These are phyloP conservation scores for Quercus agrifolia DNA, from an alignment of 306 rosid species.

Conservation along the genomic window DNA sequence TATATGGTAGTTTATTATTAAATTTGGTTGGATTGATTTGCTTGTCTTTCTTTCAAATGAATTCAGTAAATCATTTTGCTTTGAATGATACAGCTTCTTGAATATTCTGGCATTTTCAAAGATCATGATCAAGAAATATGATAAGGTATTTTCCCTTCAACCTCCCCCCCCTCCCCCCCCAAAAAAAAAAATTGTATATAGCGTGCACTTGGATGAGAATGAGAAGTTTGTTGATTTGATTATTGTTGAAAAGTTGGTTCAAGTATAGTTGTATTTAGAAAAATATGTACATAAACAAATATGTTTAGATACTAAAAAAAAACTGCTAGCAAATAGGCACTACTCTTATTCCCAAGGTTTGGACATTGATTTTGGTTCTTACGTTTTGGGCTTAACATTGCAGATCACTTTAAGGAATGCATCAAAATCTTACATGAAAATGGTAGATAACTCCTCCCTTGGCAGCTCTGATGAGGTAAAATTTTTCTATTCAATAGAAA, in stretches of 20 bases:
- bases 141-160: conserved; percentile 39
- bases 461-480: conserved; percentile 76
- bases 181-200: no score
- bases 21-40: neutral
- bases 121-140: conserved; percentile 77
- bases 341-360: no score
- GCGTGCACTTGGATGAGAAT: no score
- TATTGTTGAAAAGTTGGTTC: no score
- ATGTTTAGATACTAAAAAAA: no score
- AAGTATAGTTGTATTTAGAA: no score
- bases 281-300: no score
- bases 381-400: neutral
- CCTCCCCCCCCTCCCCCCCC: no score
- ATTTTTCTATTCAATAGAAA: neutral
- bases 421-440: conserved; percentile 56
- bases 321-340: no score
- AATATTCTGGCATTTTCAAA: conserved; percentile 71
- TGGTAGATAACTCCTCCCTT: conserved; percentile 61
- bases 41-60: neutral
- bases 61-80: no score
- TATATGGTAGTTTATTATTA: neutral
- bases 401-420: conserved; percentile 66
- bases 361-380: no score
- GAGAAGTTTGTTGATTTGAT: no score
- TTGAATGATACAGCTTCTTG: conserved; percentile 44